These are phyloP conservation scores for Carex myosuroides DNA, from an alignment of 176 grass and related monocot genomes.

Conservation along the genomic window DNA sequence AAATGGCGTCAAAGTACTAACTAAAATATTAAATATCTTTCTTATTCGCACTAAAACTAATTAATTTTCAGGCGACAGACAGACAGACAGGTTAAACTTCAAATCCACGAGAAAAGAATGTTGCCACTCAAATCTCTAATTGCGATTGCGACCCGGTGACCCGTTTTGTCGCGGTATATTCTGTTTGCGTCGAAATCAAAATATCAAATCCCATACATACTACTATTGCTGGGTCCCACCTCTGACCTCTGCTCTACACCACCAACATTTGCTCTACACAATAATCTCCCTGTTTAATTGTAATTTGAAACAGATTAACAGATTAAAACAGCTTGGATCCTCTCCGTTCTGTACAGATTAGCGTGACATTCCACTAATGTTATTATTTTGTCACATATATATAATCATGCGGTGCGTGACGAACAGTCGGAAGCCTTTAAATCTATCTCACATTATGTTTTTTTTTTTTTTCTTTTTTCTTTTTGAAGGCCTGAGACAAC, in stretches of 20 bases:
- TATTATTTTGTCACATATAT: too few species aligned
- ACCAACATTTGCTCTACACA: background rate
- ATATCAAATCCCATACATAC: constrained; percentile 90
- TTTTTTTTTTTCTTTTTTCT: background rate
- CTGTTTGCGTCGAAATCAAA: constrained; percentile 73
- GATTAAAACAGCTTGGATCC: too few species aligned
- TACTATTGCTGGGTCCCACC: constrained; percentile 27
- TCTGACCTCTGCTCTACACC: background rate
- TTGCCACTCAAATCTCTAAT: constrained; percentile 24
- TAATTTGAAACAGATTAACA: too few species aligned
- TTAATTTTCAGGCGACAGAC: background rate
- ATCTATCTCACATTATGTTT: background rate
- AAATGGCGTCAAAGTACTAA: constrained; percentile 16
- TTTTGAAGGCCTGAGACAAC: background rate
- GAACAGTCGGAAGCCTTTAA: background rate
- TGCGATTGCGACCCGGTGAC: constrained; percentile 44
- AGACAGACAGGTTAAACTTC: background rate
- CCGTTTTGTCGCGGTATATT: constrained; percentile 59
- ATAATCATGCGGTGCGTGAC: too few species aligned
- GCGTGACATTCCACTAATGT: too few species aligned
- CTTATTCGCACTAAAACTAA: background rate
- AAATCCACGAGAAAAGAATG: constrained; percentile 5
- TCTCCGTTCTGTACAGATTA: too few species aligned
- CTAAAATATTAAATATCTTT: constrained; percentile 17
- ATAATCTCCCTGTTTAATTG: background rate